A percentile compares a stretch with the other conserved stretches of the same genome.
Evolutionary conservation across 75 land plant species (phyloP).

Genomic region (Cunninghamia lanceolata): DNA sequence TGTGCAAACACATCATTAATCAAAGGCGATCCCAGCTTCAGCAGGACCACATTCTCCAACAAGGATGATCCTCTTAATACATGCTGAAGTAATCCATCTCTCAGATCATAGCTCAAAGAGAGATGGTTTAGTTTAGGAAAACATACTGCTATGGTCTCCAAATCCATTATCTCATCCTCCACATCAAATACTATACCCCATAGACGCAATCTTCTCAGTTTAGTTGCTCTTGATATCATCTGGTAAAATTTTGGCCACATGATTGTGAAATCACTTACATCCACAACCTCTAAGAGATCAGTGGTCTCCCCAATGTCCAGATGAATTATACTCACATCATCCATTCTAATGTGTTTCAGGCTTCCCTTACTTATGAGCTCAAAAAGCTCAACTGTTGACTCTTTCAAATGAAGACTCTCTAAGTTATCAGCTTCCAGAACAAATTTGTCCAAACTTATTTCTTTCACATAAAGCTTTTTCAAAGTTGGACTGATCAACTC

Average conservation of each 20-base stretch:
- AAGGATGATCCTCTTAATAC: conserved; percentile 43
- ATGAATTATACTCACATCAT: conserved; percentile 70
- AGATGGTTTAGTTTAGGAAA: conserved; percentile 63
- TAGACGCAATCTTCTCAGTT: conserved; percentile 50
- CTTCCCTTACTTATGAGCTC: conserved; percentile 63
- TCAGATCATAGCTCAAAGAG: conserved; percentile 63
- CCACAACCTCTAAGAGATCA: conserved; percentile 67
- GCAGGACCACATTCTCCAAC: conserved; percentile 51
- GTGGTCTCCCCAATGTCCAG: conserved; percentile 69
- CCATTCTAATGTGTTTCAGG: conserved; percentile 57
- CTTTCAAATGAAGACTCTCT: conserved; percentile 57
- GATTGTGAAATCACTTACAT: conserved; percentile 72
- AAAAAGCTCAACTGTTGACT: conserved; percentile 64
- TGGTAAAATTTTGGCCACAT: conserved; percentile 76
- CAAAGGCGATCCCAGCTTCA: conserved; percentile 64
- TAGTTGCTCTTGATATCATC: conserved; percentile 65
- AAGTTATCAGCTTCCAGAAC: conserved; percentile 70
- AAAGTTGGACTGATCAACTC: conserved; percentile 57
- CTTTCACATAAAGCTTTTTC: conserved; percentile 57
- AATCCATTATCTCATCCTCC: conserved; percentile 60
- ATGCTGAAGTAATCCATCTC: conserved; percentile 54
- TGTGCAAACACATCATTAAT: conserved; percentile 58
- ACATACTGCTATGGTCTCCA: conserved; percentile 63
- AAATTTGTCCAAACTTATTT: conserved; percentile 65
- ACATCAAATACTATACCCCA: conserved; percentile 72